Evolutionary conservation across 2,329 filamentous ascomycete species (phyloP), one percentile per base, ranked within the genome.

Genomic region (Neonectria coccinea): DNA sequence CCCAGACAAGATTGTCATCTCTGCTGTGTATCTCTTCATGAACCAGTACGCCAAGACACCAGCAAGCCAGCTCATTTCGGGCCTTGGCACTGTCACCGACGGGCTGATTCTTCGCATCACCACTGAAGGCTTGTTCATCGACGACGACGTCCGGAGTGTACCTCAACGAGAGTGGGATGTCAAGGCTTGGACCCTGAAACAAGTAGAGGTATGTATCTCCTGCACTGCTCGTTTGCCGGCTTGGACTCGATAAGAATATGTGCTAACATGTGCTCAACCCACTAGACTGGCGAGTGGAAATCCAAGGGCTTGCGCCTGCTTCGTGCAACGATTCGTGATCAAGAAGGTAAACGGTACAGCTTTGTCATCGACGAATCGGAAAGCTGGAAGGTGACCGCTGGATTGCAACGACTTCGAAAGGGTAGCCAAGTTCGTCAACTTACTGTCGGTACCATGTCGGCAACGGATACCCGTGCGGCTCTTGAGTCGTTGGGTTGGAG

Each of bases 141-240:
- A 99, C 77, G 96, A 99, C 78, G 96, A 98, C 78, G 88, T 97
- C 56, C 90, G 94, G 48, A 89, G 90, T 66, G 93, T 97, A 16
- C 90, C 93, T n/a, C 94, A 98, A 80, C 89, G 96, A 64, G 96
- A 99, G 81, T 99, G 96, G 96, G 96, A 99, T 78, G 89, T 98
- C 76, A 98, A 98, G 80, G 94, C 95, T 27, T 98, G 96, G 96
- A 97, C 94, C 47, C 87, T 99, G 80, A 97, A 97, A 81, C 83
- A 91, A 69, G 89, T 97, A 79, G 96, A 98, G 86, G 90, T 96
- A 83, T 93, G 88, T 94, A 91, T 77, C 88, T 89, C 75, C 85
- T 87, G 74, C 87, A 90, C 78, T 67, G 92, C 89, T 77, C 86
- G 86, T 66, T 79, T 87, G 36, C 14, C 68, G 84, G 83, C 57